Base-by-base conservation (phyloP, 2,329 filamentous ascomycete genomes). In the Cladosporium sp. region DNA sequence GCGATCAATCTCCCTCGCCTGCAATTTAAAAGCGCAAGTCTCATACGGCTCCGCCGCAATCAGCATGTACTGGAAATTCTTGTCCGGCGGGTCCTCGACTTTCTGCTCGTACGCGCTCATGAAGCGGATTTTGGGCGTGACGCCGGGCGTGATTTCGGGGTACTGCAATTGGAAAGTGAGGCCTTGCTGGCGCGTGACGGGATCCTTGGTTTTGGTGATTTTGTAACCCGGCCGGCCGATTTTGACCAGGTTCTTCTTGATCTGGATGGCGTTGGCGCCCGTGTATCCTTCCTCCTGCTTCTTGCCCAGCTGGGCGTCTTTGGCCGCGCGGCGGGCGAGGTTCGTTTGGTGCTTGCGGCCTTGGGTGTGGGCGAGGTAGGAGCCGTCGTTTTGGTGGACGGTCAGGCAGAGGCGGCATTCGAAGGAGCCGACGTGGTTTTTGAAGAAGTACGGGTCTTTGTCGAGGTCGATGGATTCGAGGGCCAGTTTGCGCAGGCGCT, bases 401-500 rank as follows among this genome's bases (percentile, higher is more conserved):
- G 93, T 98, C 20, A 98, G 77, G 66, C 93, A 98, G 35, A 98
- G 85, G 25, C 93, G 88, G 70, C 93, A 98, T 72, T 98, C 93
- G 72, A 96, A 98, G 65, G 86, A 93, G 65, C 93, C 93, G 62
- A 97, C 88, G 72, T 98, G 92, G 77, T 98, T 98, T 71, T 95
- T 95, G 84, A 98, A 98, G 78, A 97, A 96, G 80, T 97, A 98
- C 0, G 93, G 93, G 74, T 98, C 93, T 74, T 96, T 97, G 74
- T 97, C 93, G 56, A 97, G 87, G 75, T 97, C 92, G 78, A 98
- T 98, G 50, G 90, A 94, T 74, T 98, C 93, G 65, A 98, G 88
- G 52, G 93, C 93, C 66, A 98, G 90, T 76, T 96, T 96, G 70
- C 92, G 90, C 33, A 98, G 85, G 56, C 93, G 91, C 72, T 98